phyloP scores from a whole-genome alignment of 2,329 filamentous ascomycete genomes.

The Meredithiella fracta region DNA sequence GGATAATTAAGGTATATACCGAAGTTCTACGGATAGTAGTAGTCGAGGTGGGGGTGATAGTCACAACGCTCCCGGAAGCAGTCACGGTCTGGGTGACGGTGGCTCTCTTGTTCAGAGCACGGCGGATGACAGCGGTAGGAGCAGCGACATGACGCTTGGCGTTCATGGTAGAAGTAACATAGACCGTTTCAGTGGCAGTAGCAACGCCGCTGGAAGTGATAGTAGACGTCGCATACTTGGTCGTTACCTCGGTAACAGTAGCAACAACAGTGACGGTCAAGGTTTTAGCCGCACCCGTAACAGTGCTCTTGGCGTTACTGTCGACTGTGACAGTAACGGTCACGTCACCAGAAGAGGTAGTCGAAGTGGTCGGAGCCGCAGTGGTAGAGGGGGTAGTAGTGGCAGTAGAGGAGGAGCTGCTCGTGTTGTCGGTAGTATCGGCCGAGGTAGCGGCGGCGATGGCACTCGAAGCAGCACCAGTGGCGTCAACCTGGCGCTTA shows the following conservation, averaged over 20 bases:
- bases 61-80: conserved; percentile 18
- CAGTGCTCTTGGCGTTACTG: conserved; percentile 7
- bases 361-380: background rate
- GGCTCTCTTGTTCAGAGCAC: conserved; percentile 11
- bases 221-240: conserved; percentile 23
- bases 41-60: conserved; percentile 17
- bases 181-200: conserved; percentile 23
- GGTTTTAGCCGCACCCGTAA: conserved; percentile 18
- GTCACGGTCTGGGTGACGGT: conserved; percentile 22
- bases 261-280: conserved; percentile 20
- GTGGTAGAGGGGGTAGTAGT: conserved; percentile 2
- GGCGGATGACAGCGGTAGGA: conserved; percentile 13
- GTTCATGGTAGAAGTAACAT: conserved; percentile 23
- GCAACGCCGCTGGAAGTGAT: conserved; percentile 22
- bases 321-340: conserved; percentile 15
- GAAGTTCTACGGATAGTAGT: conserved; percentile 10
- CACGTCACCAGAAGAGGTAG: conserved; percentile 11
- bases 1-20: background rate
- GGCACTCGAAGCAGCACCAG: background rate
- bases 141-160: conserved; percentile 19
- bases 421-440: background rate
- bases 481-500: conserved; percentile 3
- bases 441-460: background rate
- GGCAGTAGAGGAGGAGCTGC: background rate
- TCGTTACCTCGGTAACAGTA: conserved; percentile 22